phyloP scores from a whole-genome alignment of 208 protist species.

The Trypanosoma lewisi region DNA sequence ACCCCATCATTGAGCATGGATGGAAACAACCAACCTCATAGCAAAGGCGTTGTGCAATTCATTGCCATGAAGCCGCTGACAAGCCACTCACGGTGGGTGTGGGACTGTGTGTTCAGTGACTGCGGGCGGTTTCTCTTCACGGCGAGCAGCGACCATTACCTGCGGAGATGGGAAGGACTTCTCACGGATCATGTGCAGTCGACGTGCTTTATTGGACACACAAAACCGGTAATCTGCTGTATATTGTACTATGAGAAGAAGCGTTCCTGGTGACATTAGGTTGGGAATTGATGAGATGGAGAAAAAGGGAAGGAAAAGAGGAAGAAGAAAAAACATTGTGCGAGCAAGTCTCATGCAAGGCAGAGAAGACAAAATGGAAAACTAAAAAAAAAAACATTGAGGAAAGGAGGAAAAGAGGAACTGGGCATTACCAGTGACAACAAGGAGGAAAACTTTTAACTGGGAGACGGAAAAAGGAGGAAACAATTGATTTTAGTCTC shows the following conservation, averaged over 20 bases:
- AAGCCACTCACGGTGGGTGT: constrained; percentile 83
- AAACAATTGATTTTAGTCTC: background rate
- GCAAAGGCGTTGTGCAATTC: constrained; percentile 30
- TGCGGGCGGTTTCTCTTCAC: constrained; percentile 73
- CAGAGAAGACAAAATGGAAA: too few species aligned
- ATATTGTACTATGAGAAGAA: constrained; percentile 34
- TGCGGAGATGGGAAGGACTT: constrained; percentile 77
- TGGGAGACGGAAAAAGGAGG: too few species aligned
- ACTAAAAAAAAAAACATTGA: background rate
- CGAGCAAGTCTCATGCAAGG: too few species aligned
- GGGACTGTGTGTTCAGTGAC: constrained; percentile 82
- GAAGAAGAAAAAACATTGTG: too few species aligned
- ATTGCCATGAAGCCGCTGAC: constrained; percentile 57
- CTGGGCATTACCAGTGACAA: background rate
- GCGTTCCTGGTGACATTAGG: background rate
- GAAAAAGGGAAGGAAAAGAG: background rate
- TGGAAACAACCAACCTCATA: constrained; percentile 1
- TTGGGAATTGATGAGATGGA: background rate
- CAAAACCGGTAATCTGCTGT: constrained; percentile 69
- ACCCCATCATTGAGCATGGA: constrained; percentile 17
- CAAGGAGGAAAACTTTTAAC: background rate
- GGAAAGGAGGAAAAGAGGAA: constrained; percentile 3
- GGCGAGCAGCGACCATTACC: constrained; percentile 70
- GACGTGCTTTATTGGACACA: constrained; percentile 67
- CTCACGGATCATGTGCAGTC: constrained; percentile 60